Percentiles rank a stretch among this genome's conserved stretches.
phyloP scores from a whole-genome alignment of 306 rosid genomes.

The Datisca glomerata region DNA sequence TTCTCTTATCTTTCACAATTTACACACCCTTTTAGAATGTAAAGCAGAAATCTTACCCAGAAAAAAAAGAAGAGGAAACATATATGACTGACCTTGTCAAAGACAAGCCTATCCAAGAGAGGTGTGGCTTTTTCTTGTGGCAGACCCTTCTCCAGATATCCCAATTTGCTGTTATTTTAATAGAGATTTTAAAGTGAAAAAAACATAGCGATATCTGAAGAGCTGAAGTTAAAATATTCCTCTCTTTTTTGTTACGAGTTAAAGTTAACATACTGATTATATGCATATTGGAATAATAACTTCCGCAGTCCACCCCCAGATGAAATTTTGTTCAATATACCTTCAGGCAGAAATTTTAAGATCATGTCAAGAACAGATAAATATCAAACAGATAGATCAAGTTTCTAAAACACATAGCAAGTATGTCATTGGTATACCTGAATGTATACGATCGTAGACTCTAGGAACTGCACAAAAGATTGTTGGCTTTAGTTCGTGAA shows the following conservation, averaged over 20 bases:
- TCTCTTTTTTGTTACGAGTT: background rate
- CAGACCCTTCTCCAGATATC: slow-evolving; percentile 64
- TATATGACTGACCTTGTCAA: slow-evolving; percentile 45
- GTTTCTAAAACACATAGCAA: background rate
- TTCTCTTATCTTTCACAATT: slow-evolving; percentile 45
- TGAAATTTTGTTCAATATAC: slow-evolving; percentile 48
- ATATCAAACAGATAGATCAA: background rate
- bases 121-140: slow-evolving; percentile 77
- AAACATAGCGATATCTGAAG: too few species aligned
- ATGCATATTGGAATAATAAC: slow-evolving; percentile 62
- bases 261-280: slow-evolving; percentile 46
- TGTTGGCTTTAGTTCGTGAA: slow-evolving; percentile 68
- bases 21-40: slow-evolving; percentile 4
- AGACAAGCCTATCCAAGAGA: slow-evolving; percentile 68
- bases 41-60: slow-evolving; percentile 2
- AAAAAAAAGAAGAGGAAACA: background rate
- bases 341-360: slow-evolving; percentile 22
- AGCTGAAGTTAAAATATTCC: too few species aligned
- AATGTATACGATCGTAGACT: slow-evolving; percentile 61
- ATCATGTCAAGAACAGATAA: slow-evolving; percentile 9
- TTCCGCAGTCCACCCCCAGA: slow-evolving; percentile 49
- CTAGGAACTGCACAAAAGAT: slow-evolving; percentile 87
- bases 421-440: slow-evolving; percentile 49
- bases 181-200: too few species aligned
- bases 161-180: slow-evolving; percentile 65